Percentiles rank a stretch among this genome's conserved stretches.
Evolutionary conservation across 768 basidiomycete species (phyloP).

Genomic region (Nidularia pulvinata): DNA sequence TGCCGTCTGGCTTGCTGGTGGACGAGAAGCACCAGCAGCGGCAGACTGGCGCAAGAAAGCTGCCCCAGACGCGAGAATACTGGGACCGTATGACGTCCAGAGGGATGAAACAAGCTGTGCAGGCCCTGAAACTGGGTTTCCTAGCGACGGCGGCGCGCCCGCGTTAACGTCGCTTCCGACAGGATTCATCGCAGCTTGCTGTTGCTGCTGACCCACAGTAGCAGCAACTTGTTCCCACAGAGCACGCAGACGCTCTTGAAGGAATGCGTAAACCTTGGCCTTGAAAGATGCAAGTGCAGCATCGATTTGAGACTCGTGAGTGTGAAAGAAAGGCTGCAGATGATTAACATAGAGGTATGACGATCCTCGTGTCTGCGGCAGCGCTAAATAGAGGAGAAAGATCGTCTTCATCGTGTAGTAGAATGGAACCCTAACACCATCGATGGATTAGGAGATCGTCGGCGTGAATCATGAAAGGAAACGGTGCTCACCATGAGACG

Average conservation of each 20-base stretch:
- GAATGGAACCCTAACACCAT: constrained; percentile 76
- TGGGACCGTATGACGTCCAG: constrained; percentile 81
- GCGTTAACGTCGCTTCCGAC: constrained; percentile 16
- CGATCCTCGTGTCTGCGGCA: constrained; percentile 89
- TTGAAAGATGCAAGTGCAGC: constrained; percentile 69
- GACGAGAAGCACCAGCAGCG: constrained; percentile 30
- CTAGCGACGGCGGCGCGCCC: constrained; percentile 40
- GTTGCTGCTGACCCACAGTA: constrained; percentile 41
- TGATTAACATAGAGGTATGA: constrained; percentile 81
- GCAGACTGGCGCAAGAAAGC: constrained; percentile 57
- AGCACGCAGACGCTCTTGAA: constrained; percentile 62
- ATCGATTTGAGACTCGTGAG: constrained; percentile 88
- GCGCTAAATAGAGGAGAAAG: constrained; percentile 87
- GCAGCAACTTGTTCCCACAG: constrained; percentile 67
- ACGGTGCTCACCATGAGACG: constrained; percentile 72
- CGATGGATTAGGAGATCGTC: constrained; percentile 6
- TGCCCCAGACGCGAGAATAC: constrained; percentile 67
- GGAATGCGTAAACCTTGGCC: constrained; percentile 53
- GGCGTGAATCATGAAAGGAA: not conserved
- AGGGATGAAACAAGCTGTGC: constrained; percentile 63
- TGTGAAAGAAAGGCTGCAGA: constrained; percentile 80
- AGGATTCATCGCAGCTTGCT: constrained; percentile 13
- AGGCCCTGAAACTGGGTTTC: constrained; percentile 61
- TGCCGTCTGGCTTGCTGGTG: constrained; percentile 17
- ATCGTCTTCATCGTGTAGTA: constrained; percentile 82